Base-by-base conservation (phyloP, 306 rosid species). In the Prunus salicina region DNA sequence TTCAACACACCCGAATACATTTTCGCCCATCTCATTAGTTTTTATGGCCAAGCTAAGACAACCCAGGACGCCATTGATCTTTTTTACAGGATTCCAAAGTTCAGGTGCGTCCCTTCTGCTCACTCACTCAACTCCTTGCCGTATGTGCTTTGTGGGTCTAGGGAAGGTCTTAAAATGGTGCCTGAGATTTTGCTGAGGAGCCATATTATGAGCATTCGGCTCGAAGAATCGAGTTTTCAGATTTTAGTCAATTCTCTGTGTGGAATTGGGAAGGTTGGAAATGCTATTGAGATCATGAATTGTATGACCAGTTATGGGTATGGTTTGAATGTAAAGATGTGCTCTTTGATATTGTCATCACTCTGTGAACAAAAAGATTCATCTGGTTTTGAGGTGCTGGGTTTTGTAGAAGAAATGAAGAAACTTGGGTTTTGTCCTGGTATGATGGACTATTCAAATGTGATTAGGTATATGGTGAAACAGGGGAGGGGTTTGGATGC, bases 21-120 rank as follows among this genome's bases (percentile, higher is more conserved):
- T 24, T 79, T 92, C n/a, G 22, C 72, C 55, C 69, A 86, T 74
- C 87, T 90, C 24, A 82, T 91, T 46, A 69, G 74, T 18, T 62
- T 75, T 66, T 91, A 87, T 51, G 88, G 86, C 61, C 34, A 12
- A 55, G 22, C 65, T 19, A 83, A 78, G 24, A 81, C 70, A 50
- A 51, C 88, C 56, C 84, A 79, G 28, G 96, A 91, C 34, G 93
- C 93, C 62, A 55, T 93, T 79, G 81, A 85, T 69, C 32, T 94
- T 65, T 93, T 89, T 62, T 78, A 18, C 50, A 78, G 91, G 41
- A 87, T 91, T 22, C 96, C 93, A 47, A 83, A 79, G 82, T 87
- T 89, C 75, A 91, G 97, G 82, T 88, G 98, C 78, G 84, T 81
- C 13, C 96, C 93, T 82, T 86, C 94, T 78, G 86, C 80, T 58